Evolutionary conservation across 805 yeast species (phyloP).

Genomic region (Ogataea kodamae): DNA sequence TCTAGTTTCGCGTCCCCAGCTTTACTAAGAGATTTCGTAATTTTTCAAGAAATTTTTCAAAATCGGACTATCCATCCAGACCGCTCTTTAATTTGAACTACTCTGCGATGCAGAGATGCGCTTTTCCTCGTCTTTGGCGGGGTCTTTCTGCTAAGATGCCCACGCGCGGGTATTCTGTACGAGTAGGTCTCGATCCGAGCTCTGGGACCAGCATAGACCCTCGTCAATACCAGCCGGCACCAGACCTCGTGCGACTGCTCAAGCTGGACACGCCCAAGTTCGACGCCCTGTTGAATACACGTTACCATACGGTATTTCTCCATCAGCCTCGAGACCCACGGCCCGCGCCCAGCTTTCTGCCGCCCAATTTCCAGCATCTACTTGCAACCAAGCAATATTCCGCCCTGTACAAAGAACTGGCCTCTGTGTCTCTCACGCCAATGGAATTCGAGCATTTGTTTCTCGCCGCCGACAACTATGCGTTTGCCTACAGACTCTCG

Average conservation of each 20-base stretch:
- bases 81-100: not conserved
- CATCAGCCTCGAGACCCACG: not conserved
- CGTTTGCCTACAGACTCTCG: conserved; percentile 21
- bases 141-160: conserved; percentile 1
- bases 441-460: conserved; percentile 25
- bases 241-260: conserved; percentile 1
- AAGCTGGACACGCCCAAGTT: conserved; percentile 2
- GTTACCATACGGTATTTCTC: not conserved
- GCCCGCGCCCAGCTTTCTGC: conserved; percentile 1
- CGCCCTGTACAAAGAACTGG: conserved; percentile 3
- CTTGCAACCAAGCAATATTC: conserved; percentile 2
- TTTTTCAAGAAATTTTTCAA: conserved; percentile 1
- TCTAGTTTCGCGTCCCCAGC: too few relatives aligned
- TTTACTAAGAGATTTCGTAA: too few relatives aligned
- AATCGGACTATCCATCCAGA: conserved; percentile 1
- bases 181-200: conserved; percentile 5
- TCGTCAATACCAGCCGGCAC: not conserved
- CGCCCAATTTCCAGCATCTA: not conserved
- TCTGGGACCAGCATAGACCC: too few relatives aligned
- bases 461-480: conserved; percentile 11
- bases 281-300: conserved; percentile 1
- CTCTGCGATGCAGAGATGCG: conserved; percentile 11
- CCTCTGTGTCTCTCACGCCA: conserved; percentile 12
- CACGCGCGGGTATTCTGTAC: conserved; percentile 3
- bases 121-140: conserved; percentile 2